Evolutionary conservation across 176 grass and related monocot species (phyloP).

Genomic region (Raddia distichophylla): DNA sequence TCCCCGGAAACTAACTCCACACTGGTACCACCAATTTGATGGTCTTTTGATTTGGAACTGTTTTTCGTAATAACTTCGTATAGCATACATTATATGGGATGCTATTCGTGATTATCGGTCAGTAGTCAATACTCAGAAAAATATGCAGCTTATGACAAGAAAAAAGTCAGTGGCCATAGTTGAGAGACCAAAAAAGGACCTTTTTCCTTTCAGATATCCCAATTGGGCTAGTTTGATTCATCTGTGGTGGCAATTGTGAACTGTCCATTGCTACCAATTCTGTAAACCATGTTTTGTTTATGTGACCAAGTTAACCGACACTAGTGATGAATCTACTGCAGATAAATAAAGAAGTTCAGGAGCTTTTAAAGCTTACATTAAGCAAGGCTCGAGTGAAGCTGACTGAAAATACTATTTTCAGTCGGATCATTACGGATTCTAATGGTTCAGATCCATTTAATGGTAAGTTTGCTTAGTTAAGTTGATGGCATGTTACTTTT

Average conservation of each 20-base stretch:
- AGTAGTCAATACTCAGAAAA: not conserved
- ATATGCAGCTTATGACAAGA: not conserved
- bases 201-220: not conserved
- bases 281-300: conserved; percentile 8
- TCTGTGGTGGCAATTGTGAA: not conserved
- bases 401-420: conserved; percentile 81
- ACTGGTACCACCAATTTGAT: not conserved
- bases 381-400: conserved; percentile 73
- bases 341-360: conserved; percentile 89
- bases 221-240: not conserved
- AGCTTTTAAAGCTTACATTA: conserved; percentile 77
- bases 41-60: not conserved
- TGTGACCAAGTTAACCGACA: conserved; percentile 37
- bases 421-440: conserved; percentile 65
- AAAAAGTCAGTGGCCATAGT: too few species aligned
- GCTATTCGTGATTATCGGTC: not conserved
- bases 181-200: too few species aligned
- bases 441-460: conserved; percentile 81
- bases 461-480: conserved; percentile 56
- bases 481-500: conserved; percentile 16
- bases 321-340: conserved; percentile 22
- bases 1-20: not conserved
- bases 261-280: not conserved
- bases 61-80: too few species aligned
- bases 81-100: too few species aligned